Evolutionary conservation across 2,329 filamentous ascomycete genomes (phyloP).

Genomic region (Cercospora brassicicola): DNA sequence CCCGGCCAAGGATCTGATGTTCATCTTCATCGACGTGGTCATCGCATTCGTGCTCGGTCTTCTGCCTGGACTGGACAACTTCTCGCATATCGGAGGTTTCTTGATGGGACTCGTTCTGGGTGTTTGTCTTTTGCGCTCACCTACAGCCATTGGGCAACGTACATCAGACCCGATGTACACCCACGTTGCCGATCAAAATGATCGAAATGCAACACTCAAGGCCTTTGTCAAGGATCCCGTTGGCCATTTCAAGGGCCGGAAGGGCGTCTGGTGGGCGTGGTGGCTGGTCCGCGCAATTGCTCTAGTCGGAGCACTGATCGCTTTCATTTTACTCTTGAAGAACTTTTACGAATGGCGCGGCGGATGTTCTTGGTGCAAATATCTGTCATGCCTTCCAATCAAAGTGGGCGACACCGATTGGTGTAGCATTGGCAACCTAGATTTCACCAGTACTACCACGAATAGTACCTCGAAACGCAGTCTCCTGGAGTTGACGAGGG

Average conservation of each 20-base stretch:
- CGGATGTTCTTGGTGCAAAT: slow-evolving; percentile 89
- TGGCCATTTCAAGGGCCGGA: slow-evolving; percentile 87
- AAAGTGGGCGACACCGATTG: slow-evolving; percentile 54
- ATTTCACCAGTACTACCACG: slow-evolving; percentile 35
- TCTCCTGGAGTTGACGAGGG: slow-evolving; percentile 19
- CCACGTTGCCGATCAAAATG: slow-evolving; percentile 20
- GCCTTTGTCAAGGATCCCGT: slow-evolving; percentile 53
- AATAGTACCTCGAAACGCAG: slow-evolving; percentile 21
- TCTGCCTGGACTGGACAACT: slow-evolving; percentile 92
- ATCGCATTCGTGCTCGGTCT: slow-evolving; percentile 92
- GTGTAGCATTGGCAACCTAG: slow-evolving; percentile 57
- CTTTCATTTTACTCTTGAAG: slow-evolving; percentile 81
- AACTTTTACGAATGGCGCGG: slow-evolving; percentile 84
- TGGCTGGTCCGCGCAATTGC: slow-evolving; percentile 81
- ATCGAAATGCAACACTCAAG: slow-evolving; percentile 36
- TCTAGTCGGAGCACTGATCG: slow-evolving; percentile 75
- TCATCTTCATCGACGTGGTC: slow-evolving; percentile 78
- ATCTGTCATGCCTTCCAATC: slow-evolving; percentile 80
- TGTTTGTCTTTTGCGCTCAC: slow-evolving; percentile 83
- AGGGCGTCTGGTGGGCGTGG: slow-evolving; percentile 96
- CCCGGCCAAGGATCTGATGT: slow-evolving; percentile 81
- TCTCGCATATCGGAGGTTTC: slow-evolving; percentile 94
- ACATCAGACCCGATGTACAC: slow-evolving; percentile 29
- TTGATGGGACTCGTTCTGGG: slow-evolving; percentile 86
- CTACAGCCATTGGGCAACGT: slow-evolving; percentile 56